Percentiles rank a stretch among this genome's conserved stretches.
phyloP scores from a whole-genome alignment of 2,329 filamentous ascomycete genomes.

The Epicoccum sorghinum region DNA sequence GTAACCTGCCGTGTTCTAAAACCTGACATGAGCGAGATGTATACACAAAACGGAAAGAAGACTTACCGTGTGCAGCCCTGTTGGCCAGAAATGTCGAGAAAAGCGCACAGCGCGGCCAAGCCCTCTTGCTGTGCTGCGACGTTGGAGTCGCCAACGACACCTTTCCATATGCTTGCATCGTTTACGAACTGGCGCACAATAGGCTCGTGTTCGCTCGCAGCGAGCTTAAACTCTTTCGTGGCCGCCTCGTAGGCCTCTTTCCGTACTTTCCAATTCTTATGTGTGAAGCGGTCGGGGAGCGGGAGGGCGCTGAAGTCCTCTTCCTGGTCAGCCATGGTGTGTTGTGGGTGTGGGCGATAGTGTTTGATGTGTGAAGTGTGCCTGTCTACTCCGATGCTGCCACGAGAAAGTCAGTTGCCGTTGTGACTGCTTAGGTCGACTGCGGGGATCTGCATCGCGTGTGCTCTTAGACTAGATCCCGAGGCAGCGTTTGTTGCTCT shows the following conservation, averaged over 20 bases:
- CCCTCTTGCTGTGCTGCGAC: slow-evolving; percentile 96
- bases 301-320: slow-evolving; percentile 81
- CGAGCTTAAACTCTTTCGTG: slow-evolving; percentile 81
- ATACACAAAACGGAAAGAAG: neutral
- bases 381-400: slow-evolving; percentile 3
- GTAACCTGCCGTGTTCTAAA: slow-evolving; percentile 74
- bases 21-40: slow-evolving; percentile 6
- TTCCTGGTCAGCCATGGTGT: slow-evolving; percentile 77
- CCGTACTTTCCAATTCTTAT: slow-evolving; percentile 97
- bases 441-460: too few species aligned
- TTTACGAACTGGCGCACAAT: slow-evolving; percentile 86
- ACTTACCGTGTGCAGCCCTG: slow-evolving; percentile 75
- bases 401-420: slow-evolving; percentile 5
- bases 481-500: neutral
- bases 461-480: too few species aligned
- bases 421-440: neutral
- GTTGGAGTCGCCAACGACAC: slow-evolving; percentile 90
- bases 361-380: slow-evolving; percentile 10
- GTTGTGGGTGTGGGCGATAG: slow-evolving; percentile 2
- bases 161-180: slow-evolving; percentile 88
- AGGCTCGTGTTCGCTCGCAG: slow-evolving; percentile 83
- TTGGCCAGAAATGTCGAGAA: slow-evolving; percentile 86
- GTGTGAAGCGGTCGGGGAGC: slow-evolving; percentile 77
- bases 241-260: slow-evolving; percentile 96
- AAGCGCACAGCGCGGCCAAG: slow-evolving; percentile 84